Percentiles rank a stretch among this genome's conserved stretches.
These are phyloP conservation scores for Penicillium ucsense DNA, from an alignment of 495 filamentous ascomycete species.

Conservation along the genomic window DNA sequence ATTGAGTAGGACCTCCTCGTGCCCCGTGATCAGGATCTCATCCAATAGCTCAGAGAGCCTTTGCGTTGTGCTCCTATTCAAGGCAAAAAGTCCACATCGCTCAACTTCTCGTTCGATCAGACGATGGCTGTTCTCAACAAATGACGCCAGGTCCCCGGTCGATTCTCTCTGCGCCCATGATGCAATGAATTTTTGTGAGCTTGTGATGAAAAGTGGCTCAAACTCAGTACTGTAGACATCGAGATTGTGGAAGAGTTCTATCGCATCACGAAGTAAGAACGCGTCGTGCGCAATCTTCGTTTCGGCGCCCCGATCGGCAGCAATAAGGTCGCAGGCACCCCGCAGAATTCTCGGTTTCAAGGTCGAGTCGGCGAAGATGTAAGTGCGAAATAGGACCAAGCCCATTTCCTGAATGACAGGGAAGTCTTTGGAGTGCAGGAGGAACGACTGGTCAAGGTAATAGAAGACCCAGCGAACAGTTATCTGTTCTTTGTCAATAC, in stretches of 20 bases:
- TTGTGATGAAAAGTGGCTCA: slow-evolving; percentile 60
- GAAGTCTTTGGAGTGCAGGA: slow-evolving; percentile 53
- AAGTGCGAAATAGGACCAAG: slow-evolving; percentile 45
- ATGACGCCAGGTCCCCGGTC: slow-evolving; percentile 50
- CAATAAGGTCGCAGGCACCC: slow-evolving; percentile 68
- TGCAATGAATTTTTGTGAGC: slow-evolving; percentile 54
- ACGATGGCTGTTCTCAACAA: slow-evolving; percentile 54
- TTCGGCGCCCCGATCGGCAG: slow-evolving; percentile 53
- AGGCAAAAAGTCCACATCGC: slow-evolving; percentile 66
- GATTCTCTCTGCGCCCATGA: slow-evolving; percentile 56
- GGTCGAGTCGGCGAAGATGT: slow-evolving; percentile 44
- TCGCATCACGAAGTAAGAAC: slow-evolving; percentile 54
- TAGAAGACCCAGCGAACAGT: slow-evolving; percentile 79
- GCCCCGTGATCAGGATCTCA: slow-evolving; percentile 49
- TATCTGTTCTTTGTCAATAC: slow-evolving; percentile 36
- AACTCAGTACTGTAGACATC: slow-evolving; percentile 69
- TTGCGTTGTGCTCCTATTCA: slow-evolving; percentile 73
- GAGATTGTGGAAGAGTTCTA: slow-evolving; percentile 73
- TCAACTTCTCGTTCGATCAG: slow-evolving; percentile 61
- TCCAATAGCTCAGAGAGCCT: slow-evolving; percentile 64
- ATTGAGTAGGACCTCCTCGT: slow-evolving; percentile 52
- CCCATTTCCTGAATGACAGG: slow-evolving; percentile 51
- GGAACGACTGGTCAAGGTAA: slow-evolving; percentile 82
- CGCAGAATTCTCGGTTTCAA: slow-evolving; percentile 48
- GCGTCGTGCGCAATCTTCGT: slow-evolving; percentile 30